phyloP scores from a whole-genome alignment of 805 yeast genomes.

The Saturnispora dispora region DNA sequence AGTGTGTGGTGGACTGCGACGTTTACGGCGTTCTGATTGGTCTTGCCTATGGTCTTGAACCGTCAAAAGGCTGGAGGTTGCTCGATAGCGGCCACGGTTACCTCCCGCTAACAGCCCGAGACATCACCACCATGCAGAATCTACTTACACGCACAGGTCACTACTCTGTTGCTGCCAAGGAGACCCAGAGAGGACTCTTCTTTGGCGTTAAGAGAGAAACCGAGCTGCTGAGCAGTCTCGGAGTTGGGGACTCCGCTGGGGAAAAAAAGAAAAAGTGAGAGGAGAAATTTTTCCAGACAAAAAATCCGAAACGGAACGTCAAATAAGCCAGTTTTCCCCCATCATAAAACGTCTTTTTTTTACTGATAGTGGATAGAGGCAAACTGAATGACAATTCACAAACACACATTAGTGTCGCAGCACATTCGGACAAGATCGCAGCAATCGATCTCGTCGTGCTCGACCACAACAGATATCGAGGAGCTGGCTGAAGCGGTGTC shows the following conservation, averaged over 20 bases:
- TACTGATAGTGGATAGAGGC: neutral
- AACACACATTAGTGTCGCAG: conserved; percentile 9
- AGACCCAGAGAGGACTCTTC: conserved; percentile 12
- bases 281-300: neutral
- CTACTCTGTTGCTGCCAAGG: neutral
- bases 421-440: neutral
- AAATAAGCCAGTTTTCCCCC: neutral
- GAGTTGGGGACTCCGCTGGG: neutral
- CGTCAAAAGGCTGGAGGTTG: neutral
- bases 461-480: conserved; percentile 6
- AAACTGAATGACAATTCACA: conserved; percentile 19
- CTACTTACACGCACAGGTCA: neutral
- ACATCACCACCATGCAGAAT: neutral
- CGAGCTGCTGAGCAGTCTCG: conserved; percentile 1
- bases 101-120: conserved; percentile 4
- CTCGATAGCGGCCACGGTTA: conserved; percentile 1
- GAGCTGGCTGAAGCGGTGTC: neutral
- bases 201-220: conserved; percentile 12
- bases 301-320: neutral
- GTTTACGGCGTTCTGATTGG: conserved; percentile 50
- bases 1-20: conserved; percentile 53
- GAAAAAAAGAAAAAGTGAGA: neutral
- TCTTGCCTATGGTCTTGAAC: conserved; percentile 1
- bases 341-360: neutral
- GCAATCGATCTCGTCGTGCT: conserved; percentile 3